Percentiles rank a stretch among this genome's conserved stretches.
These are phyloP conservation scores for Oemleria cerasiformis DNA, from an alignment of 306 rosid genomes.

Conservation along the genomic window DNA sequence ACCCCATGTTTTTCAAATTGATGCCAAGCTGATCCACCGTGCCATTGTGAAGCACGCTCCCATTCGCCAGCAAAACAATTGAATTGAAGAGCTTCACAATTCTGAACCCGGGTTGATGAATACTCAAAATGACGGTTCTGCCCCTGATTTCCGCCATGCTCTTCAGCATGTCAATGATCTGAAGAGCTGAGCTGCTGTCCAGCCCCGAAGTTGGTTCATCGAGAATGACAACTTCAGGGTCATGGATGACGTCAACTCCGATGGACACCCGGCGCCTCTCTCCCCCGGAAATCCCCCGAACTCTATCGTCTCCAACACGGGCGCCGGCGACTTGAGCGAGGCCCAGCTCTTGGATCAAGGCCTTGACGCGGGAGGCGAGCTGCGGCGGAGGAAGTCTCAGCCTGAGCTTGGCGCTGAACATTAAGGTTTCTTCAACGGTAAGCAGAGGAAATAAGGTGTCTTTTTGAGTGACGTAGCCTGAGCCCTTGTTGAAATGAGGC, in stretches of 20 bases:
- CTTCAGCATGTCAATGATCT: slow-evolving; percentile 81
- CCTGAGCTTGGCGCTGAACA: slow-evolving; percentile 71
- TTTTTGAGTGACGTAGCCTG: slow-evolving; percentile 86
- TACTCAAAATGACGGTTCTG: slow-evolving; percentile 69
- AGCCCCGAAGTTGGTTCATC: slow-evolving; percentile 99
- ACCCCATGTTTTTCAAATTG: slow-evolving; percentile 58
- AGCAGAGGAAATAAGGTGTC: slow-evolving; percentile 78
- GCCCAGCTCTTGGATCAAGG: slow-evolving; percentile 70
- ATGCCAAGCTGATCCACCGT: slow-evolving; percentile 61
- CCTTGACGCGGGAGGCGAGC: slow-evolving; percentile 54
- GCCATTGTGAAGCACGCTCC: slow-evolving; percentile 76
- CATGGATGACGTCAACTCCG: slow-evolving; percentile 91
- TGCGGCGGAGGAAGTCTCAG: slow-evolving; percentile 47
- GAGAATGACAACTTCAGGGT: slow-evolving; percentile 74
- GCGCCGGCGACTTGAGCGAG: slow-evolving; percentile 61
- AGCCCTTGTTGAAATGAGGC: slow-evolving; percentile 64
- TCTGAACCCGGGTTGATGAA: slow-evolving; percentile 93
- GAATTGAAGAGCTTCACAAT: slow-evolving; percentile 75
- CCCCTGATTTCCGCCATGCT: slow-evolving; percentile 75
- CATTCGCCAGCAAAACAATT: slow-evolving; percentile 63
- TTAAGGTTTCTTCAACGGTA: slow-evolving; percentile 84
- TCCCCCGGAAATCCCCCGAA: slow-evolving; percentile 88
- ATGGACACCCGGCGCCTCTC: slow-evolving; percentile 88
- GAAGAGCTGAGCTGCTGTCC: slow-evolving; percentile 85
- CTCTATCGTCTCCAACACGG: slow-evolving; percentile 74